These are phyloP conservation scores for Cynanchum wilfordii DNA, from an alignment of 257 asterid genomes.

Conservation along the genomic window DNA sequence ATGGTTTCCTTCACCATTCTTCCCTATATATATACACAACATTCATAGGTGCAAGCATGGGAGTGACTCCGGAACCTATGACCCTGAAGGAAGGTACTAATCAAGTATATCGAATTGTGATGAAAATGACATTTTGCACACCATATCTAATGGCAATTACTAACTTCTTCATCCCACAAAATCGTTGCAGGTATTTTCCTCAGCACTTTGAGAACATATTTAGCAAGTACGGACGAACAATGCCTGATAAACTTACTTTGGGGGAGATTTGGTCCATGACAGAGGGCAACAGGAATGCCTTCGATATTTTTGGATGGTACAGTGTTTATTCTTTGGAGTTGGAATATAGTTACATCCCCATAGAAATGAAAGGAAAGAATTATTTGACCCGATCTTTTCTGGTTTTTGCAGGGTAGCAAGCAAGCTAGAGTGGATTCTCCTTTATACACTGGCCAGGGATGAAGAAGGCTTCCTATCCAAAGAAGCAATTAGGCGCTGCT, in stretches of 20 bases:
- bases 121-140: too few species aligned
- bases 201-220: conserved; percentile 71
- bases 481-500: conserved; percentile 79
- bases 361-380: too few species aligned
- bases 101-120: not conserved
- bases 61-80: conserved; percentile 66
- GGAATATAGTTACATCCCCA: too few species aligned
- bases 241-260: conserved; percentile 65
- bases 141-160: too few species aligned
- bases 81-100: conserved; percentile 71
- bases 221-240: conserved; percentile 55
- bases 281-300: conserved; percentile 50
- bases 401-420: conserved; percentile 39
- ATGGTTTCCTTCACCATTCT: conserved; percentile 70
- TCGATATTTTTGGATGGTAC: conserved; percentile 38
- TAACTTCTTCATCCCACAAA: too few species aligned
- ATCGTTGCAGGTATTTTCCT: conserved; percentile 41
- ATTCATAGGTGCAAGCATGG: conserved; percentile 82
- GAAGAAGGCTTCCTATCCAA: conserved; percentile 69
- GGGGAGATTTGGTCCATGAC: conserved; percentile 81
- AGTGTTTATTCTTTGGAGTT: not conserved
- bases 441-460: conserved; percentile 67
- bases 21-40: conserved; percentile 66
- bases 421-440: conserved; percentile 61
- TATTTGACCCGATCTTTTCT: not conserved